These are phyloP conservation scores for Torulaspora maleeae DNA, from an alignment of 805 yeast genomes.

Conservation along the genomic window DNA sequence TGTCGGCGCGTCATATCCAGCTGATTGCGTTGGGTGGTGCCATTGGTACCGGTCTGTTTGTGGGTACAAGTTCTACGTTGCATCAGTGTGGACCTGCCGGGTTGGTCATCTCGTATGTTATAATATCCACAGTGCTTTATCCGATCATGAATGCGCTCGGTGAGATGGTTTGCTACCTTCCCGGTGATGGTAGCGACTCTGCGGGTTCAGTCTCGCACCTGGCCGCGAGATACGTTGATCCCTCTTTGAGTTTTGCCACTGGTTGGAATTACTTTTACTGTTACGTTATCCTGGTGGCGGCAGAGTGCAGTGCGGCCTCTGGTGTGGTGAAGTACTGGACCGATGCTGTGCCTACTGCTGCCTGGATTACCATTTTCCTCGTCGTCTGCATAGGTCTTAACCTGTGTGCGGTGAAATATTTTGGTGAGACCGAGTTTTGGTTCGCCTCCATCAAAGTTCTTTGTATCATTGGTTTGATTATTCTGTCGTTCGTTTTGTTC, in stretches of 20 bases:
- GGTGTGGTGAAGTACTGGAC: conserved; percentile 61
- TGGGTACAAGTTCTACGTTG: conserved; percentile 64
- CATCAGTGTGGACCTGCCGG: conserved; percentile 71
- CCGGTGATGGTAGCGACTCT: conserved; percentile 46
- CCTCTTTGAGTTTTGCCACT: conserved; percentile 55
- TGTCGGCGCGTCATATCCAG: conserved; percentile 63
- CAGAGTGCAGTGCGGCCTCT: conserved; percentile 63
- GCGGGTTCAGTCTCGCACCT: conserved; percentile 56
- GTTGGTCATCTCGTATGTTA: conserved; percentile 54
- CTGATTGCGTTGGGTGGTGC: conserved; percentile 81
- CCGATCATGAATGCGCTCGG: conserved; percentile 62
- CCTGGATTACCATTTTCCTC: conserved; percentile 55
- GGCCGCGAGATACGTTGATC: conserved; percentile 55
- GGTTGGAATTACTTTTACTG: conserved; percentile 54
- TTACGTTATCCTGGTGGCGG: conserved; percentile 48
- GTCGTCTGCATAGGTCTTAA: conserved; percentile 45
- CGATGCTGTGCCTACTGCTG: conserved; percentile 49
- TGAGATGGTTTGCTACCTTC: conserved; percentile 61
- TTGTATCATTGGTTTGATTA: conserved; percentile 43
- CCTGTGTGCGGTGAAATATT: conserved; percentile 48
- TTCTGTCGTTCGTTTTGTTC: conserved; percentile 44
- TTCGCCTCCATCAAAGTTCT: conserved; percentile 44
- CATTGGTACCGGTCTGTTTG: conserved; percentile 79
- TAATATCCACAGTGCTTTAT: conserved; percentile 60
- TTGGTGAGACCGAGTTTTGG: conserved; percentile 40